Base-by-base conservation (phyloP, 1,284 basidiomycete genomes). In the Moesziomyces globuligerus region DNA sequence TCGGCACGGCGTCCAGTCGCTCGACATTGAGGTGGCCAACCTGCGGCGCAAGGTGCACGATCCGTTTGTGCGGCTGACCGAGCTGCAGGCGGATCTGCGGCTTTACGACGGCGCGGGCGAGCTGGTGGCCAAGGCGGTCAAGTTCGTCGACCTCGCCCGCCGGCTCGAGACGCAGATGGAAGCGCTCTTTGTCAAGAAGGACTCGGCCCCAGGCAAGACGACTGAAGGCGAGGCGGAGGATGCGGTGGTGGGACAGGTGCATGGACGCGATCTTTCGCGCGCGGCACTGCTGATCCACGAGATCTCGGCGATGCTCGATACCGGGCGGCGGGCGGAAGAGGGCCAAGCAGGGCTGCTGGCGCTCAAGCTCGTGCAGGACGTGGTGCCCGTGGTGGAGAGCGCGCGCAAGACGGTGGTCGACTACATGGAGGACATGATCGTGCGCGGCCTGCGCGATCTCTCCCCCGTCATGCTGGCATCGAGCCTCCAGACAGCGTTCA, bases 401-500 rank as follows among this genome's bases (percentile, higher is more conserved):
- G 66, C 73, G 9, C 41, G 68, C 34, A 52, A 64, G 24, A 64
- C 56, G 7, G 62, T 77, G 11, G 60, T 68, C 9, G 68, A 74
- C 34, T 60, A 57, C n/a, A 78, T 78, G 76, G 76, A 78, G 48
- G 73, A 75, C 44, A 75, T 77, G 70, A 61, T 78, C 28, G 75
- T 78, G 2, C 48, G 59, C 17, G 76, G 75, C 7, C 59, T 78
- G 2, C 65, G 73, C 15, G 76, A 78, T 34, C 57, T 77, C 3
- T 65, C 60, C 8, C 53, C 72, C 0, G 40, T 92, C 1, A 84
- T 95, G 23, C 86, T 98, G 1, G 91, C 92, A 0, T 92, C 92
- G 3, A 92, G 93, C 0, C 86, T 98, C 8, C 95, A 98, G 85
- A 96, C 93, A 0, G 93, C 94, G 3, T 91, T 93, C 83, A 97